phyloP scores from a whole-genome alignment of 2,329 filamentous ascomycete genomes.

The Epichloe sp. region DNA sequence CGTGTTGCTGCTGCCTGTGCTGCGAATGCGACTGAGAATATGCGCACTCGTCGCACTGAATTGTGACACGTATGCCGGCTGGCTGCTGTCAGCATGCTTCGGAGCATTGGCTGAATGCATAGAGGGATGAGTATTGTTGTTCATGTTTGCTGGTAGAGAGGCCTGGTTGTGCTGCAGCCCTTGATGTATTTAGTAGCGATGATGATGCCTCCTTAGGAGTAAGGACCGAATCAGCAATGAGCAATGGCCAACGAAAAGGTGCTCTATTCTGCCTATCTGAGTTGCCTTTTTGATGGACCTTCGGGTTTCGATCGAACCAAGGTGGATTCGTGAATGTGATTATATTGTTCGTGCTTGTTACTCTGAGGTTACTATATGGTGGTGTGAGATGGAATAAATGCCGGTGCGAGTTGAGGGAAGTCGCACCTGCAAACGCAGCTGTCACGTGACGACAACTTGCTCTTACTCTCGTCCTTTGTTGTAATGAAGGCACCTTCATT shows the following conservation, averaged over 20 bases:
- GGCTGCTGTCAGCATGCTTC: background rate
- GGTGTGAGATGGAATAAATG: too few species aligned
- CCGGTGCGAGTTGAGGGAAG: background rate
- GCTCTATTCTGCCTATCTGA: too few species aligned
- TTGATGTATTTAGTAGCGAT: background rate
- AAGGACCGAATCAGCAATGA: too few species aligned
- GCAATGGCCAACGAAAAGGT: too few species aligned
- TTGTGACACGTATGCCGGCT: conserved; percentile 4
- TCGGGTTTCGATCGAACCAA: too few species aligned
- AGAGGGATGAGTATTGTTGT: too few species aligned
- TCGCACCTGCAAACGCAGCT: background rate
- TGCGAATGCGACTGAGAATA: conserved; percentile 4
- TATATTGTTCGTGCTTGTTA: background rate
- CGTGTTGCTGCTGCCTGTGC: background rate
- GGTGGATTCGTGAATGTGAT: background rate
- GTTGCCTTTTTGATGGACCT: too few species aligned
- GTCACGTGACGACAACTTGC: conserved; percentile 1
- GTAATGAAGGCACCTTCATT: too few species aligned
- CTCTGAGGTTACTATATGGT: background rate
- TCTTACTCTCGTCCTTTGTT: too few species aligned
- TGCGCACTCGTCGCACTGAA: conserved; percentile 2
- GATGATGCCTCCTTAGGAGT: background rate
- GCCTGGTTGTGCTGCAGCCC: background rate
- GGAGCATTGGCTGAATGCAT: background rate
- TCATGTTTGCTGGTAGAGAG: background rate